A percentile compares a stretch with the other conserved stretches of the same genome.
Conservation (phyloP, 768 basidiomycete species). For the Auricularia cornea region DNA sequence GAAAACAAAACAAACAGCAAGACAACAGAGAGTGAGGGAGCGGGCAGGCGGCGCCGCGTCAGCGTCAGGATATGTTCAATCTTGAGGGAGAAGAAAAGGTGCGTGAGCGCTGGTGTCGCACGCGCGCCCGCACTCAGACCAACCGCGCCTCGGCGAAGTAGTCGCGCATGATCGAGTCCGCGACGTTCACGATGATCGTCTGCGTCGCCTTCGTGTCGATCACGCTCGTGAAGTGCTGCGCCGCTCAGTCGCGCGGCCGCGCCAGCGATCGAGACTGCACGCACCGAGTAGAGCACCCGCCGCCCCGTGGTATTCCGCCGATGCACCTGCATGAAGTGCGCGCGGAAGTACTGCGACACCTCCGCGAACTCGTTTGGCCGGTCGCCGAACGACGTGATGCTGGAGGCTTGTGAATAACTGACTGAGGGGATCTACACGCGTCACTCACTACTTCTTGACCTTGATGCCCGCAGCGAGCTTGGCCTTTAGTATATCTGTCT, state of each 20-base stretch:
- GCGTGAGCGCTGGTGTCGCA: background rate
- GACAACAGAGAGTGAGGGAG: too few species aligned
- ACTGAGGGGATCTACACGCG: conserved; percentile 3
- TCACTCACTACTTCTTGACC: conserved; percentile 68
- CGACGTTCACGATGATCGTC: conserved; percentile 63
- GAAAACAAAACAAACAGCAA: too few species aligned
- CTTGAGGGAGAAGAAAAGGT: background rate
- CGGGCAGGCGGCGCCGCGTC: too few species aligned
- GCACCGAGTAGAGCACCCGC: conserved; percentile 57
- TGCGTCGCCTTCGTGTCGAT: conserved; percentile 79
- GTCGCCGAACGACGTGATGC: conserved; percentile 70
- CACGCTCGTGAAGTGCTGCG: conserved; percentile 65
- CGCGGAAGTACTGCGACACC: conserved; percentile 69
- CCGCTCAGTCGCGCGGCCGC: background rate
- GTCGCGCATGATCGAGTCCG: conserved; percentile 68
- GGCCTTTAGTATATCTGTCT: conserved; percentile 65
- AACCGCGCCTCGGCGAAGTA: conserved; percentile 65
- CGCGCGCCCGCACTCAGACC: conserved; percentile 32
- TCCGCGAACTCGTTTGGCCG: conserved; percentile 62
- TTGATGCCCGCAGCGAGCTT: conserved; percentile 61
- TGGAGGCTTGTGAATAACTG: conserved; percentile 20
- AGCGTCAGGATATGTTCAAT: background rate
- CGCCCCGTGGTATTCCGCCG: conserved; percentile 60
- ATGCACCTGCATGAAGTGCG: conserved; percentile 72
- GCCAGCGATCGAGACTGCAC: too few species aligned